Evolutionary conservation across 2,329 filamentous ascomycete genomes (phyloP).

Genomic region (Fusarium tjaetaba): DNA sequence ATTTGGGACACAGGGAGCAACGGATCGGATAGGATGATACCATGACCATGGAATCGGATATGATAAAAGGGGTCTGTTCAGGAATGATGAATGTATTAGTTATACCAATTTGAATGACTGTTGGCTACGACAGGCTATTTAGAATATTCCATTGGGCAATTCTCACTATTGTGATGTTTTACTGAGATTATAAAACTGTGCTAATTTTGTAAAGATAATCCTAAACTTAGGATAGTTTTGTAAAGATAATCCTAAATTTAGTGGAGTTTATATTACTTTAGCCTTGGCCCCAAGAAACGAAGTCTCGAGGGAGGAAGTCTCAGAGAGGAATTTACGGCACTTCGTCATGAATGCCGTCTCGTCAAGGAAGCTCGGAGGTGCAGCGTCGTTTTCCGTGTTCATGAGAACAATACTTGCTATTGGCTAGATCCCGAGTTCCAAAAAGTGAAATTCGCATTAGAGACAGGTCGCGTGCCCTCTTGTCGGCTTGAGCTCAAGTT

Average conservation of each 20-base stretch:
- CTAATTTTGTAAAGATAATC: background rate
- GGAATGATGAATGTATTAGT: constrained; percentile 11
- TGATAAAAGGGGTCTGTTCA: constrained; percentile 5
- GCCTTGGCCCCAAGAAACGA: background rate
- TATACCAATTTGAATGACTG: constrained; percentile 41
- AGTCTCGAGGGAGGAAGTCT: background rate
- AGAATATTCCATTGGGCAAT: background rate
- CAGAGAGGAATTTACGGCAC: background rate
- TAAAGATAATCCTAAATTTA: background rate
- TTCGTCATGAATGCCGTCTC: background rate
- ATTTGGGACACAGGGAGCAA: constrained; percentile 30
- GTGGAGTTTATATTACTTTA: background rate
- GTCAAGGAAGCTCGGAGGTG: background rate
- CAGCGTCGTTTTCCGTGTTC: background rate
- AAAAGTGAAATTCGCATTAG: background rate
- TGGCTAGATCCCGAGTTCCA: background rate
- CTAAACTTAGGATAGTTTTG: background rate
- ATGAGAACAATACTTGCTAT: background rate
- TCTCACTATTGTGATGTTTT: background rate
- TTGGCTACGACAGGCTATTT: constrained; percentile 2
- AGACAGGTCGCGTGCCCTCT: constrained; percentile 24
- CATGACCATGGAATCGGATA: constrained; percentile 23
- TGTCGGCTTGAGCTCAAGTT: background rate
- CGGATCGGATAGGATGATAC: constrained; percentile 22
- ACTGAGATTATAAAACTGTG: no score